phyloP scores from a whole-genome alignment of 345 rosid species.

The Brassica carinata region DNA sequence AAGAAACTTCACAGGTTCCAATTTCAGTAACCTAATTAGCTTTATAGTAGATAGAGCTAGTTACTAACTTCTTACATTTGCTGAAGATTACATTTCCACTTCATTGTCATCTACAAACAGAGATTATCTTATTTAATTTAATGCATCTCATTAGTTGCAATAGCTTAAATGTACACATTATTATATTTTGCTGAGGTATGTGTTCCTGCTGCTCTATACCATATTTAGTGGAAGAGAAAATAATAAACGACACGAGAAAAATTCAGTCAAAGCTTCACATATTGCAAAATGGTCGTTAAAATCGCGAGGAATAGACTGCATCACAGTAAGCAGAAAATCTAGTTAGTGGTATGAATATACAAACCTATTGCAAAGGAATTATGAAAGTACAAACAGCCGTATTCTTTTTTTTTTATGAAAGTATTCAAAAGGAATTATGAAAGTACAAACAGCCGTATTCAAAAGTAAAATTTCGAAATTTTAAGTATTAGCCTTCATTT shows the following conservation, averaged over 20 bases:
- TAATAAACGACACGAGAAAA: too few species aligned
- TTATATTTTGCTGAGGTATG: too few species aligned
- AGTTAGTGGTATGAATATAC: too few species aligned
- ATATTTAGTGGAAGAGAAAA: too few species aligned
- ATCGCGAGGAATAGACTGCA: too few species aligned
- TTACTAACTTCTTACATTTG: background rate
- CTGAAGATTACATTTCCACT: background rate
- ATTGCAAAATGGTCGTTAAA: too few species aligned
- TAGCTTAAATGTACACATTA: background rate
- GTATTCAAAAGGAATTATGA: too few species aligned
- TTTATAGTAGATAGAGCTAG: background rate
- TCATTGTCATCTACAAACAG: background rate
- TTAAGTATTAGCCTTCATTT: background rate
- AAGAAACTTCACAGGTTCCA: background rate
- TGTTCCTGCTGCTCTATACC: too few species aligned
- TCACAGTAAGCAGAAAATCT: too few species aligned
- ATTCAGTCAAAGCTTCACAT: too few species aligned
- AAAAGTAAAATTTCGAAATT: background rate
- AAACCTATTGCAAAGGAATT: background rate
- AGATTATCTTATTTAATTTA: background rate
- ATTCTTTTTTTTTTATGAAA: background rate
- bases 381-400: background rate
- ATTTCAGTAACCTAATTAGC: background rate
- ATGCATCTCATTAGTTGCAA: background rate
- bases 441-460: background rate